Evolutionary conservation across 495 filamentous ascomycete species (phyloP), one percentile per base, ranked within the genome.

Genomic region (Pyronema omphalodes): DNA sequence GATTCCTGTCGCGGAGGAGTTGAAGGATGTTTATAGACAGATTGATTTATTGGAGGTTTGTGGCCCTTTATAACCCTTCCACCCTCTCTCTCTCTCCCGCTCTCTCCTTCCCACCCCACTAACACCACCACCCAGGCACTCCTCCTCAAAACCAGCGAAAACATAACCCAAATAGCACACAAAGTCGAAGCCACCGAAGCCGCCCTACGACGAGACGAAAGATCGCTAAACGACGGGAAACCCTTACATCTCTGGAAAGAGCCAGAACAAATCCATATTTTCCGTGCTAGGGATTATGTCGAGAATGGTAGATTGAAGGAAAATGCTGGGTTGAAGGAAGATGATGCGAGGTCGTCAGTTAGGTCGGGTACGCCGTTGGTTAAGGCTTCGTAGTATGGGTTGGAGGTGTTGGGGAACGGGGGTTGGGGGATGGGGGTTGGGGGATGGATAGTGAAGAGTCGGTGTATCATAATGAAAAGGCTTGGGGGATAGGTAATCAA

Each of bases 21-120:
- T 65, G 36, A 59, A 65, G 39, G 56, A 55, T n/a, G 56, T 65
- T 7, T 65, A 65, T 51, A 41, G 45, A 15, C 62, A 65, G 40
- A 65, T 65, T 49, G 62, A 65, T 44, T 53, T 65, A 7, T 56
- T 65, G 33, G 62, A 65, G 52, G 61, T 64, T 52, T 55, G 37
- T 40, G 36, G 37, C 15, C 37, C 37, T 23, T 37, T n/a, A n/a
- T n/a, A n/a, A n/a, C n/a, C n/a, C 23, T 29, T 29, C 23, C 23
- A 1, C 46, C 0, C 33, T 9, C 39, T 17, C 15, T 41, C 1
- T 6, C 39, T 17, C 39, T 17, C 1, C 39, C 39, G 39, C 39
- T 17, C 2, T 29, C 23, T 29, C 5, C 23, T 29, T 5, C 23
- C 1, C 23, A 29, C 23, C 23, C 5, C 23, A 29, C 23, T 29